Conservation (phyloP, 306 rosid genomes). For the Astragalus membranaceus region DNA sequence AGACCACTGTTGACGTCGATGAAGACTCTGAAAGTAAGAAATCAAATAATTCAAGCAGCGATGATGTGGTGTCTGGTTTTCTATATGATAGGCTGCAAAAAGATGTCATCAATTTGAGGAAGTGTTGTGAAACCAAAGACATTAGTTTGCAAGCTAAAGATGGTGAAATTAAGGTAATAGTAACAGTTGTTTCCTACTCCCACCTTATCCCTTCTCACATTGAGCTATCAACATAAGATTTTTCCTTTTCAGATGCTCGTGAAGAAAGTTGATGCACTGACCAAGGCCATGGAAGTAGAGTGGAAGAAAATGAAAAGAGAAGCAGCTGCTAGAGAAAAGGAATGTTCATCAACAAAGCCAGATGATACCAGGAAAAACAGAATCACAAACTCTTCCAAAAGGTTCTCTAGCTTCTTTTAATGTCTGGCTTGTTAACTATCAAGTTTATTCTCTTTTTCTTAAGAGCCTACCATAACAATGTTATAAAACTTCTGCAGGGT, state of each 20-base stretch:
- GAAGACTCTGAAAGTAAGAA: constrained; percentile 30
- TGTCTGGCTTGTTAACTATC: background rate
- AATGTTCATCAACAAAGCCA: constrained; percentile 38
- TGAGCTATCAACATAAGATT: constrained; percentile 7
- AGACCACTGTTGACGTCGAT: constrained; percentile 13
- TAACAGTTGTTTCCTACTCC: background rate
- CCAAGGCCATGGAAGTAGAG: constrained; percentile 71
- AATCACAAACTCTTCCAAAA: constrained; percentile 38
- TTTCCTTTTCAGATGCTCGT: constrained; percentile 53
- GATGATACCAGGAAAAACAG: constrained; percentile 44
- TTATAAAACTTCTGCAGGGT: constrained; percentile 41
- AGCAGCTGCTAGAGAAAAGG: constrained; percentile 67
- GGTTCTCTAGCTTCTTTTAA: constrained; percentile 29
- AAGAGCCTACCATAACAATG: background rate
- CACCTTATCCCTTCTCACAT: background rate
- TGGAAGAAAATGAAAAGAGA: constrained; percentile 76
- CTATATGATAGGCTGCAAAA: constrained; percentile 78
- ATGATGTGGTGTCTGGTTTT: constrained; percentile 75
- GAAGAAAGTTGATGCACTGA: constrained; percentile 72
- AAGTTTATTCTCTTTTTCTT: background rate
- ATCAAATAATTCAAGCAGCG: constrained; percentile 17
- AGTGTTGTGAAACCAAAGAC: constrained; percentile 55
- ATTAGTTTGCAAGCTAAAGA: constrained; percentile 49
- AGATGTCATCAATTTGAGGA: constrained; percentile 72
- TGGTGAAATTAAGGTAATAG: constrained; percentile 73